Percentiles rank a stretch among this genome's conserved stretches.
Conservation (phyloP, 2,329 filamentous ascomycete species). For the Aureobasidium sp. region DNA sequence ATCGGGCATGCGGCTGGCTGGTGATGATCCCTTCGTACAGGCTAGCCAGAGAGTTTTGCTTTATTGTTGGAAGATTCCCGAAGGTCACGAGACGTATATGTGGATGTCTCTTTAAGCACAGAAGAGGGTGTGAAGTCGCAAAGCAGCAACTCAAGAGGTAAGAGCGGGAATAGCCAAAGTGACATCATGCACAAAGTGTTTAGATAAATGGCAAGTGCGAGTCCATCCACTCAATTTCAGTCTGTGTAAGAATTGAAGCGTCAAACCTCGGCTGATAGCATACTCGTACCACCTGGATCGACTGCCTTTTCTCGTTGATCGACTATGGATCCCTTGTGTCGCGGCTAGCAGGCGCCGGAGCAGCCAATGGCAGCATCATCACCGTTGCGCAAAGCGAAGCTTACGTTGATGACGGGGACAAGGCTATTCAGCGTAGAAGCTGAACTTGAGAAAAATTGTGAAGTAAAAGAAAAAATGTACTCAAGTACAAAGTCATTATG, state of each 20-base stretch:
- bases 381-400: neutral
- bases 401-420: neutral
- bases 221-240: neutral
- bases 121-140: neutral
- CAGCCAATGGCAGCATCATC: neutral
- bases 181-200: neutral
- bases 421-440: neutral
- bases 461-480: neutral
- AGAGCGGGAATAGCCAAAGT: neutral
- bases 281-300: neutral
- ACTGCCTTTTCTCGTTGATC: neutral
- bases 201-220: neutral
- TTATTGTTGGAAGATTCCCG: neutral
- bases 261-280: neutral
- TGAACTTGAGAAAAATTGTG: neutral
- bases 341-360: neutral
- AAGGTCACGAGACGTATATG: neutral
- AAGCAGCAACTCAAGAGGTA: neutral
- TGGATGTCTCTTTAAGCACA: neutral
- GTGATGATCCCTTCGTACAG: neutral
- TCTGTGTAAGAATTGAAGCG: neutral
- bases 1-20: neutral
- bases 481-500: slow-evolving; percentile 1
- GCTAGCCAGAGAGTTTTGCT: neutral
- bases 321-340: neutral